Conservation (phyloP, 768 basidiomycete species). For the Paxillus rubicundulus region DNA sequence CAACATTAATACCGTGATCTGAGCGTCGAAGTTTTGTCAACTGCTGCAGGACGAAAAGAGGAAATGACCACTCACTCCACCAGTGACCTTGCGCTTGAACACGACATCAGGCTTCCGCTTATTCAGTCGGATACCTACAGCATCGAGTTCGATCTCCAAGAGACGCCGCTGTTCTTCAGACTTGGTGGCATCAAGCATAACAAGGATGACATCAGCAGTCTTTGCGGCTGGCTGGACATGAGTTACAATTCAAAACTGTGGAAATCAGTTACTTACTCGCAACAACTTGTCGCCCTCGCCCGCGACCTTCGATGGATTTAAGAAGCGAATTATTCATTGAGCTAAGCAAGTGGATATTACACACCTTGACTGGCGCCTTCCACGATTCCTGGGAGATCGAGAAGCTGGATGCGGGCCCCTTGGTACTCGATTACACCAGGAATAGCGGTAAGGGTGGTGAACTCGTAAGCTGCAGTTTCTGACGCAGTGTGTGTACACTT, state of each 20-base stretch:
- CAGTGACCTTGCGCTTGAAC: constrained; percentile 90
- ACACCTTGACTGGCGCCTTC: constrained; percentile 90
- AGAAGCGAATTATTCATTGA: not conserved
- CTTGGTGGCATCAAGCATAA: constrained; percentile 93
- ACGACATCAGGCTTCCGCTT: constrained; percentile 89
- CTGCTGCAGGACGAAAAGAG: not conserved
- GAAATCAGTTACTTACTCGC: constrained; percentile 51
- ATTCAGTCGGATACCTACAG: constrained; percentile 95
- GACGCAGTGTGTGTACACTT: constrained; percentile 92
- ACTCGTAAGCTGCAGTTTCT: constrained; percentile 90
- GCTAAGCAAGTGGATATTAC: not conserved
- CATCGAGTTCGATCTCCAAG: constrained; percentile 91
- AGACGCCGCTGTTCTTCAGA: constrained; percentile 86
- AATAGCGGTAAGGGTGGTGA: constrained; percentile 93
- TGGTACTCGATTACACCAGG: constrained; percentile 97
- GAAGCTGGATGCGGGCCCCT: constrained; percentile 88
- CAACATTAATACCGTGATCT: constrained; percentile 62
- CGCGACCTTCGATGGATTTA: constrained; percentile 51
- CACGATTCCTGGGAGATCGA: constrained; percentile 95
- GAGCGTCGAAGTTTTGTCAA: not conserved
- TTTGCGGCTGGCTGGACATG: constrained; percentile 56
- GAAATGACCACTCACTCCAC: constrained; percentile 60
- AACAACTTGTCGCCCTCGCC: constrained; percentile 94
- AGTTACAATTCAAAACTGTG: not conserved
- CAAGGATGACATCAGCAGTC: constrained; percentile 89